phyloP scores from a whole-genome alignment of 2,329 filamentous ascomycete genomes.

The Conoideocrella luteorostrata region DNA sequence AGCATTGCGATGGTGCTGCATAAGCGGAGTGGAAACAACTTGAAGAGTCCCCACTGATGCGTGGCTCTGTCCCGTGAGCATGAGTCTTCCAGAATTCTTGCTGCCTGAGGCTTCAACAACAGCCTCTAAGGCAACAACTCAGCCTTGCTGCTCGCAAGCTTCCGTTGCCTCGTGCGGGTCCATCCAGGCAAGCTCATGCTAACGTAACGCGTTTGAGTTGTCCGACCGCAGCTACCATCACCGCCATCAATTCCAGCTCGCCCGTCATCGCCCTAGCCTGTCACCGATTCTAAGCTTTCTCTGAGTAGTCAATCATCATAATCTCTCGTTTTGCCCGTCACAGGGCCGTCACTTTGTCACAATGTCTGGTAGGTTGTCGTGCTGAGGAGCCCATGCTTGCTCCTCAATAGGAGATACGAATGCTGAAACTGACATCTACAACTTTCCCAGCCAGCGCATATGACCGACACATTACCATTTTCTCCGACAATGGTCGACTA shows the following conservation, averaged over 20 bases:
- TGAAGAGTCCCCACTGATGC: conserved; percentile 6
- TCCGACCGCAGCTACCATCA: conserved; percentile 13
- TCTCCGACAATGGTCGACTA: conserved; percentile 94
- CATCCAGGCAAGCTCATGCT: conserved; percentile 44
- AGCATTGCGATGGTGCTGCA: conserved; percentile 5
- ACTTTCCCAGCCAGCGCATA: conserved; percentile 63
- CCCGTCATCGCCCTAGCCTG: conserved; percentile 7
- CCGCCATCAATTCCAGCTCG: conserved; percentile 8
- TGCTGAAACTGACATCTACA: conserved; percentile 18
- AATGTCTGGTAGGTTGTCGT: conserved; percentile 44
- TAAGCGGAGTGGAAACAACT: conserved; percentile 2
- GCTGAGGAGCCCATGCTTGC: background rate
- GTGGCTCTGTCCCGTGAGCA: background rate
- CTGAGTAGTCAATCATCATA: conserved; percentile 2
- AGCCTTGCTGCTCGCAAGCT: conserved; percentile 27
- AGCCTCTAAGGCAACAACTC: conserved; percentile 22
- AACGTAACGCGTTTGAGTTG: conserved; percentile 38
- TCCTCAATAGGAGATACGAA: background rate
- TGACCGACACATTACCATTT: conserved; percentile 99
- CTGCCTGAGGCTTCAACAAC: conserved; percentile 27
- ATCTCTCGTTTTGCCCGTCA: conserved; percentile 7
- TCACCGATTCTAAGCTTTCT: conserved; percentile 1
- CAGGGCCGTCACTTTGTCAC: conserved; percentile 25
- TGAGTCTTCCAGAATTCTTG: background rate
- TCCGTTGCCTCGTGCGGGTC: conserved; percentile 26